These are phyloP conservation scores for Quaeritorhiza haematococci DNA, from an alignment of 371 early-diverging fungal genomes.

Conservation along the genomic window DNA sequence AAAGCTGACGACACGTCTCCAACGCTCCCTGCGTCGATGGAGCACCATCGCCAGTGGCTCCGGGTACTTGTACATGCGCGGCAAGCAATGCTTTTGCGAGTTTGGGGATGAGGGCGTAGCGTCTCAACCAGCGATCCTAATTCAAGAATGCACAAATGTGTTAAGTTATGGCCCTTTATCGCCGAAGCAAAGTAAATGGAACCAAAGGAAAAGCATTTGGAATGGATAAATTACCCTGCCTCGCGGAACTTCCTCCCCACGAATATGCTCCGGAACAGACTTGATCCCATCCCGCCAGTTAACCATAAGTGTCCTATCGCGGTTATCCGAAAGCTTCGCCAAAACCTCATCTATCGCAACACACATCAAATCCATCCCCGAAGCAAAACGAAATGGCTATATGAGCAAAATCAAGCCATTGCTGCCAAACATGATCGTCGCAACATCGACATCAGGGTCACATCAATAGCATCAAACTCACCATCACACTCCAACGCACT, in stretches of 20 bases:
- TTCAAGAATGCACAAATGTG: neutral
- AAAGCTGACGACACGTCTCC: no score
- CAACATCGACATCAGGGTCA: no score
- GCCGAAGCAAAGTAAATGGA: neutral
- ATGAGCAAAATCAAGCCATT: no score
- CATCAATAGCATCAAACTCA: constrained; percentile 7
- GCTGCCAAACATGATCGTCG: no score
- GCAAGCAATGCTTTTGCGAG: no score
- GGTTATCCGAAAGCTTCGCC: constrained; percentile 49
- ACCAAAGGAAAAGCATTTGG: no score
- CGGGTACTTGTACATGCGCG: no score
- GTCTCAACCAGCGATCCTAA: constrained; percentile 9
- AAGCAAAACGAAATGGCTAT: neutral
- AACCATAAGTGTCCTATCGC: constrained; percentile 57
- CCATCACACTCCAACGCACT: constrained; percentile 47
- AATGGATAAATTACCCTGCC: no score
- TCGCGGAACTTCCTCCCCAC: constrained; percentile 13
- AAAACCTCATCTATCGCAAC: constrained; percentile 22
- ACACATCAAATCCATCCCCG: neutral
- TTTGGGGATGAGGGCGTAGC: constrained; percentile 12
- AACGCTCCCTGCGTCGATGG: no score
- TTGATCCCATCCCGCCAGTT: constrained; percentile 31
- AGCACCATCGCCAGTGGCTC: no score
- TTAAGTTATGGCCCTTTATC: neutral
- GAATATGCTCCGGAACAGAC: neutral